A percentile compares a stretch with the other conserved stretches of the same genome.
phyloP scores from a whole-genome alignment of 768 basidiomycete species.

The Tulasnella sp. region DNA sequence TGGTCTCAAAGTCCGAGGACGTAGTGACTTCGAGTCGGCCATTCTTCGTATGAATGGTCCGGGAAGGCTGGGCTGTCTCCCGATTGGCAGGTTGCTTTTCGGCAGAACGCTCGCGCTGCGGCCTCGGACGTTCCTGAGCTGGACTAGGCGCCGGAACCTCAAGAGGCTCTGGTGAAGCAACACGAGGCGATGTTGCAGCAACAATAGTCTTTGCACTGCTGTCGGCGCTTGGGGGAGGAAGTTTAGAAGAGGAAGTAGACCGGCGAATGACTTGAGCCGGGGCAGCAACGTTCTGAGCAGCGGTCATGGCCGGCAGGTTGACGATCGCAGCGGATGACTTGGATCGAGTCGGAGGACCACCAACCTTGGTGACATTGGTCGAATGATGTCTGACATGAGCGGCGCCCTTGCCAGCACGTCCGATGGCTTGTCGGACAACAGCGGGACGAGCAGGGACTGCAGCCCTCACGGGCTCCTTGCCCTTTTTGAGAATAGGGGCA shows the following conservation, averaged over 20 bases:
- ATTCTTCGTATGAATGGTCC: conserved; percentile 6
- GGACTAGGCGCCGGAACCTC: conserved; percentile 5
- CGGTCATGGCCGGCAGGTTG: neutral
- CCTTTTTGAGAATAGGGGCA: conserved; percentile 6
- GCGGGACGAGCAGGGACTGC: conserved; percentile 3
- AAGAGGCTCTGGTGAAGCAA: neutral
- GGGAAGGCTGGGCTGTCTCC: neutral
- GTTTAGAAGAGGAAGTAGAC: neutral
- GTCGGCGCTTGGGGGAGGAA: conserved; percentile 7
- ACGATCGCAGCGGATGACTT: conserved; percentile 8
- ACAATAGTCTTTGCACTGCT: conserved; percentile 14
- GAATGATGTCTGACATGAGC: conserved; percentile 11
- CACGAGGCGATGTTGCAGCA: conserved; percentile 1
- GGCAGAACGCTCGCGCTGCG: neutral
- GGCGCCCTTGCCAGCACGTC: neutral
- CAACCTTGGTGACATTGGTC: neutral
- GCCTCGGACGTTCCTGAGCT: neutral
- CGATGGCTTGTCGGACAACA: neutral
- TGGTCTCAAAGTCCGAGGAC: conserved; percentile 42
- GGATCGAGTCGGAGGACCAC: conserved; percentile 6
- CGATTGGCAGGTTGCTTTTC: neutral
- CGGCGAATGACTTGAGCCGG: neutral
- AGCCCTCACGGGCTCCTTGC: conserved; percentile 12
- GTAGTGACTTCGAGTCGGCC: conserved; percentile 26
- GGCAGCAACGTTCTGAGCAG: neutral